Percentiles rank a stretch among this genome's conserved stretches.
Conservation (phyloP, 371 early-diverging fungal genomes). For the Saksenaea vasiformis region DNA sequence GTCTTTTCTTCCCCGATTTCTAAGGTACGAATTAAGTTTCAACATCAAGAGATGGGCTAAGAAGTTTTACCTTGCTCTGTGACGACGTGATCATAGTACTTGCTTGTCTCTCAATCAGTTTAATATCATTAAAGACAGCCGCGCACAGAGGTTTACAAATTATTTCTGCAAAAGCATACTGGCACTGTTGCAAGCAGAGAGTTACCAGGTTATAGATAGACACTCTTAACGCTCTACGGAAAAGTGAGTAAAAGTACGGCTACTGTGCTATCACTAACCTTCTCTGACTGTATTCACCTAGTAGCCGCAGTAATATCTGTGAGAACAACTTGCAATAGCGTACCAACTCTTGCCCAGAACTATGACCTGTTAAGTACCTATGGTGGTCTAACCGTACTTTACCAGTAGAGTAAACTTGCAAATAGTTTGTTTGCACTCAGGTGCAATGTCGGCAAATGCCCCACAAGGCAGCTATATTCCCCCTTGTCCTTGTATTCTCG, state of each 20-base stretch:
- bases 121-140: conserved; percentile 33
- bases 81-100: background rate
- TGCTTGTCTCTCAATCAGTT: conserved; percentile 13
- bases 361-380: conserved; percentile 3
- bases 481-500: conserved; percentile 22
- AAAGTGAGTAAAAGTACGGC: background rate
- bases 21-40: background rate
- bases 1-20: conserved; percentile 42
- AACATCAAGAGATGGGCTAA: background rate
- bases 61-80: background rate
- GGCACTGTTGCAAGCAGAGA: conserved; percentile 49
- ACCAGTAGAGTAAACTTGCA: conserved; percentile 44
- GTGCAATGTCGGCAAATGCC: conserved; percentile 44
- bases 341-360: conserved; percentile 41
- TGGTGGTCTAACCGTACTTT: conserved; percentile 1
- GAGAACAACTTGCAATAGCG: conserved; percentile 42
- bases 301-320: conserved; percentile 37
- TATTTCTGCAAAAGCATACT: conserved; percentile 39
- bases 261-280: conserved; percentile 20
- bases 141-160: conserved; percentile 36
- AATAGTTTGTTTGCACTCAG: conserved; percentile 41
- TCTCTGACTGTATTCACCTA: conserved; percentile 40
- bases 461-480: conserved; percentile 35
- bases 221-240: conserved; percentile 29
- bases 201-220: conserved; percentile 40